Evolutionary conservation across 2,329 filamentous ascomycete genomes (phyloP).

Genomic region (Pleomassaria siparia): DNA sequence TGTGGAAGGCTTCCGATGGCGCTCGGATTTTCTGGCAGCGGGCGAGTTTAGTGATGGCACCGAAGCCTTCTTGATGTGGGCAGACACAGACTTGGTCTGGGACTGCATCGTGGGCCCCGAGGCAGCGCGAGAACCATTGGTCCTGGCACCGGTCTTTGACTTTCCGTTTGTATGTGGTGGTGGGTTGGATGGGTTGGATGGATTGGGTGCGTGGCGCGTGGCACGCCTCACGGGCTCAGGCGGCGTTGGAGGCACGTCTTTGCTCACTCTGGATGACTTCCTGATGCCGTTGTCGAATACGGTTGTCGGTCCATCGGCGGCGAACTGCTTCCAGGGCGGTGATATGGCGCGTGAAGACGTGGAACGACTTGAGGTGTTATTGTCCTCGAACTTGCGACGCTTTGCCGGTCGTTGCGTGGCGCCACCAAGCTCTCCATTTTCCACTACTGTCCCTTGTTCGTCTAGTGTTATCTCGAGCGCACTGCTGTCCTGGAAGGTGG

Average conservation of each 20-base stretch:
- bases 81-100: conserved; percentile 21
- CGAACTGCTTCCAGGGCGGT: conserved; percentile 89
- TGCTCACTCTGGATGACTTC: conserved; percentile 62
- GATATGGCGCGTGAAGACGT: conserved; percentile 62
- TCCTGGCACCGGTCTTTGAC: conserved; percentile 21
- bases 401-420: conserved; percentile 52
- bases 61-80: conserved; percentile 24
- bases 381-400: conserved; percentile 59
- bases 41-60: conserved; percentile 22
- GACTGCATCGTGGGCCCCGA: conserved; percentile 13
- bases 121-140: conserved; percentile 24
- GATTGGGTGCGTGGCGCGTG: conserved; percentile 26
- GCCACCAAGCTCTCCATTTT: conserved; percentile 24
- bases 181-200: no score
- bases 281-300: conserved; percentile 68
- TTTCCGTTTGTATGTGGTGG: conserved; percentile 34
- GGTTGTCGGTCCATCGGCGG: conserved; percentile 82
- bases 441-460: conserved; percentile 17
- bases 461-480: conserved; percentile 33
- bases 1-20: conserved; percentile 27
- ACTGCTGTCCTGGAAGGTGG: conserved; percentile 15
- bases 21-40: conserved; percentile 35
- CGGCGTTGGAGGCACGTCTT: conserved; percentile 45
- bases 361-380: conserved; percentile 36
- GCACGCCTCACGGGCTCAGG: conserved; percentile 47